A percentile compares a stretch with the other conserved stretches of the same genome.
Evolutionary conservation across 2,329 filamentous ascomycete species (phyloP).

Genomic region (Didymella sp.): DNA sequence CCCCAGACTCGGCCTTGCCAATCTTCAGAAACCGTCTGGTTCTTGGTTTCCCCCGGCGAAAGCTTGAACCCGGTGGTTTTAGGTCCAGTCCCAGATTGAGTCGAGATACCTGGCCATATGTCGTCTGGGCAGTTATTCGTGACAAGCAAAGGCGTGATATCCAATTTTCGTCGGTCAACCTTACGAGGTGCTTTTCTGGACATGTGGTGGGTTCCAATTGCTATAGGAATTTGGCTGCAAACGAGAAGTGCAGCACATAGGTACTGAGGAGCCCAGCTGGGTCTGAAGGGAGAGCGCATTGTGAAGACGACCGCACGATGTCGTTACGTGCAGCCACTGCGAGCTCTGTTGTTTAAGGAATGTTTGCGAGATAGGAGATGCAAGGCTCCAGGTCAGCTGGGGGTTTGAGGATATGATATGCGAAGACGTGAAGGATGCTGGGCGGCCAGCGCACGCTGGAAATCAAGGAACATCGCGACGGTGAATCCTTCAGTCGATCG

Average conservation of each 20-base stretch:
- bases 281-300: constrained; percentile 27
- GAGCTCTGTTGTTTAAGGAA: constrained; percentile 14
- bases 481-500: constrained; percentile 21
- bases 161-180: constrained; percentile 40
- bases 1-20: constrained; percentile 88
- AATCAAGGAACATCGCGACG: constrained; percentile 33
- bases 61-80: constrained; percentile 73
- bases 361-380: constrained; percentile 21
- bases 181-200: constrained; percentile 37
- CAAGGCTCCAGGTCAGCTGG: constrained; percentile 25
- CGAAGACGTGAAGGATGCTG: constrained; percentile 18
- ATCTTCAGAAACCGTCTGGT: constrained; percentile 71
- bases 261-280: constrained; percentile 23
- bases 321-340: constrained; percentile 20
- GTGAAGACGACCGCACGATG: constrained; percentile 20
- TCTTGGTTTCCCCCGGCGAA: constrained; percentile 62
- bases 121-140: constrained; percentile 74
- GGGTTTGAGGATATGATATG: constrained; percentile 21
- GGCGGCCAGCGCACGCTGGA: constrained; percentile 17
- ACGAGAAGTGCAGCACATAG: constrained; percentile 35
- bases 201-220: constrained; percentile 46
- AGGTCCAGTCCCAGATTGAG: constrained; percentile 74
- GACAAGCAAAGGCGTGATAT: constrained; percentile 65
- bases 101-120: constrained; percentile 78
- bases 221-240: constrained; percentile 30